Base-by-base conservation (phyloP, 202 grass and related monocot species). In the Carex sylvatica region DNA sequence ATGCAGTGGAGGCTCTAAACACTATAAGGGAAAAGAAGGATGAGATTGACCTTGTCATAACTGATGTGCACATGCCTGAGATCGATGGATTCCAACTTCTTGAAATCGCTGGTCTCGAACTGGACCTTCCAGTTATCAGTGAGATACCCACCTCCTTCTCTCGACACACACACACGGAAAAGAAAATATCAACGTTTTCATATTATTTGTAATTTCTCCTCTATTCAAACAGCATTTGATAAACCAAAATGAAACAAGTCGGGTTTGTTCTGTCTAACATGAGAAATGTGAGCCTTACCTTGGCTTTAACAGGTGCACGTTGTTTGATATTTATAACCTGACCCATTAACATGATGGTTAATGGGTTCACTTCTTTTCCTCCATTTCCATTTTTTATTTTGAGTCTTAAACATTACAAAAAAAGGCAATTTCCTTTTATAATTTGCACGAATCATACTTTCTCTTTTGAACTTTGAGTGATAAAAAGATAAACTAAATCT, bases 121-220 rank as follows among this genome's bases (percentile, higher is more conserved):
- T 97, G 87, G 87, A 97, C 72, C 70, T 97, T 53, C 94, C 92
- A 0, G 87, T 97, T 79, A 90, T 97, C 26, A 88, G 94, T 94
- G 87, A 86, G 85, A 1, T 47, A 47, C 11, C n/a, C 38, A 11
- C 23, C 38, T 49, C 6, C 42, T 3, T 83, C 46, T 68, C 47
- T 63, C 3, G 30, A 67, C 30, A 35, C 31, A 42, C 55, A 52
- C 66, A 22, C 46, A 12, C 10, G 46, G 2, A 46, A 46, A 46
- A 46, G 1, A 46, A 46, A 46, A 46, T 9, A 46, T 46, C 42
- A 46, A 46, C 7, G 4, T 65, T 74, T 74, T 28, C 33, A n/a
- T 33, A 46, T 74, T 74, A 30, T 61, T 33, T 52, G 30, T n/a
- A 49, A 61, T 78, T 75, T 61, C 35, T 83, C 13, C 14, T 19